Base-by-base conservation (phyloP, 306 rosid genomes). In the Oxytropis ochrocephala region DNA sequence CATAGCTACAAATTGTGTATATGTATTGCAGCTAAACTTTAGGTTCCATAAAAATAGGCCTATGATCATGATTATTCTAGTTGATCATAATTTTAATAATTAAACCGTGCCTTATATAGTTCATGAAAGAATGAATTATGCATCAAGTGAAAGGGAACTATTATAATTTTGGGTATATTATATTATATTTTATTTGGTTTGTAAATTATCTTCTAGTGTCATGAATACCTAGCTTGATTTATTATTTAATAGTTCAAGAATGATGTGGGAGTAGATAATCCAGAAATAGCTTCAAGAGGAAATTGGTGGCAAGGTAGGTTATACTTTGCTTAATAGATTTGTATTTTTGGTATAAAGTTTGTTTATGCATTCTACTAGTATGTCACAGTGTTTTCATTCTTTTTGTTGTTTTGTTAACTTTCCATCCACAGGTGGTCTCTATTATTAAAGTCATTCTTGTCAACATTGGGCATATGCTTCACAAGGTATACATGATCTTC, bases 231-330 rank as follows among this genome's bases (percentile, higher is more conserved):
- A 63, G 78, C 9, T 44, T 70, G 17, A 7, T 43, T 30, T 30
- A 30, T 16, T 14, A 24, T 59, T 6, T 80, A 43, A 11, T 82
- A 87, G 89, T 3, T 46, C 70, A 84, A 84, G 82, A 86, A 84
- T 48, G 80, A 78, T 14, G 83, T 36, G 10, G 82, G 63, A 32
- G 90, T 83, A 58, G 89, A 89, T 58, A 85, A 92, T 76, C 16
- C 83, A 13, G 87, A 79, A 62, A 55, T 83, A 53, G 96, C 95
- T 74, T 82, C 89, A 30, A 85, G 95, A 75, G 97, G 97, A 64
- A 79, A 92, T 54, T 92, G 98, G 98, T 85, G 81, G 81, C n/a
- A n/a, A n/a, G 98, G 98, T 83, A 72, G 64, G 41, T 64, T 35
- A 46, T 64, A 9, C 27, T 60, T 64, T n/a, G 1, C 65, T 13